Evolutionary conservation across 768 basidiomycete species (phyloP), one percentile per base, ranked within the genome.

Genomic region (Lentinula sp.): DNA sequence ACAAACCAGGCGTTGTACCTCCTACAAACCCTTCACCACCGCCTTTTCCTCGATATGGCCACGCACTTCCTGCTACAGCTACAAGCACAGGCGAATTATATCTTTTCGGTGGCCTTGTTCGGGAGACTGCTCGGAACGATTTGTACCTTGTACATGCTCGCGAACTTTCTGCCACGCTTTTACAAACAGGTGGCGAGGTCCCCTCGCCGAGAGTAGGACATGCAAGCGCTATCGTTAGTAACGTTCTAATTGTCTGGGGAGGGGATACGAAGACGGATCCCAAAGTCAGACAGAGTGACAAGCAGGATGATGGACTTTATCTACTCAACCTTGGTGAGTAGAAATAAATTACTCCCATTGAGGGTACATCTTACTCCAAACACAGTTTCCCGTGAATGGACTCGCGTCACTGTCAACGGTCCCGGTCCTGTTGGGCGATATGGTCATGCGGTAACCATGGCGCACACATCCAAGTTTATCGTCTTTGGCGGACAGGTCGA

Each of bases 401-500:
- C 93, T 39, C 83, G 86, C 46, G 89, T 97, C 16, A 78, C 85
- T 2, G 88, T 93, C 7, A 77, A 85, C 54, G 89, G 93, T 0
- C 78, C 87, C 2, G 80, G 86, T 0, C 97, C 97, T 0, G 81
- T 82, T 6, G 97, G 97, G 10, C 83, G 97, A 57, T 98, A 99
- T 69, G 97, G 97, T 0, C 97, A 99, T 73, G 90, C 95, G 1
- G 95, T 95, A 11, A 86, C 92, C 9, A 95, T 99, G 90, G 82
- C 84, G 48, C 61, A 74, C 34, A 92, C 89, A 45, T 91, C 90
- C 64, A 90, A 85, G 71, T 97, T 99, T 76, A 92, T 91, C 71
- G 83, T 98, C 34, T 98, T 97, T 68, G 97, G 96, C 61, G 97
- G 97, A 18, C 97, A 98, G 73, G 93, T 94, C 8, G 93, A 96